Evolutionary conservation across 2,329 filamentous ascomycete species (phyloP).

Genomic region (Emmonsiellopsis sp.): DNA sequence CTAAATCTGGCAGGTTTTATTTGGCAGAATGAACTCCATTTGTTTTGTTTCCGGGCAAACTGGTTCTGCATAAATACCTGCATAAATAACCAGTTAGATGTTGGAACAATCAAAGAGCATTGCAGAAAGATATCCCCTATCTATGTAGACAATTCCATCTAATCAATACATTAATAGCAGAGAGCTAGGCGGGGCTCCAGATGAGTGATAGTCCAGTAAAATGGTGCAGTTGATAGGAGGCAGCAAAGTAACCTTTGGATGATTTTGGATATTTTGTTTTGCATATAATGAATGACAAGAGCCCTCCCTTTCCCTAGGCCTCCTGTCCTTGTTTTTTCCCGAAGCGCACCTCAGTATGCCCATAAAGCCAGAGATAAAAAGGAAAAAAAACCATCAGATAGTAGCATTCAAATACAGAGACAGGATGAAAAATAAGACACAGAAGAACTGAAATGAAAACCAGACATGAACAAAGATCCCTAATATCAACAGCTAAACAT

Average conservation of each 20-base stretch:
- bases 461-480: neutral
- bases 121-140: no score
- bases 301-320: neutral
- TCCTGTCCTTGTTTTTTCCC: neutral
- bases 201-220: no score
- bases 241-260: neutral
- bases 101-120: no score
- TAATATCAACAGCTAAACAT: neutral
- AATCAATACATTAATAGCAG: no score
- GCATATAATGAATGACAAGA: neutral
- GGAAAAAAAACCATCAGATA: neutral
- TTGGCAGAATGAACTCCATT: no score
- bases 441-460: neutral
- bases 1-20: no score
- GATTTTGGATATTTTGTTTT: neutral
- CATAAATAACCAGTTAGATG: no score
- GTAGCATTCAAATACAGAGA: neutral
- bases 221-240: no score
- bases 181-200: no score
- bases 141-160: no score
- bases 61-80: no score
- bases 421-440: neutral
- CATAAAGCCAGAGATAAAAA: neutral
- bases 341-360: constrained; percentile 4
- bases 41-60: no score